These are phyloP conservation scores for Pleurotus eryngii DNA, from an alignment of 768 basidiomycete species.

Conservation along the genomic window DNA sequence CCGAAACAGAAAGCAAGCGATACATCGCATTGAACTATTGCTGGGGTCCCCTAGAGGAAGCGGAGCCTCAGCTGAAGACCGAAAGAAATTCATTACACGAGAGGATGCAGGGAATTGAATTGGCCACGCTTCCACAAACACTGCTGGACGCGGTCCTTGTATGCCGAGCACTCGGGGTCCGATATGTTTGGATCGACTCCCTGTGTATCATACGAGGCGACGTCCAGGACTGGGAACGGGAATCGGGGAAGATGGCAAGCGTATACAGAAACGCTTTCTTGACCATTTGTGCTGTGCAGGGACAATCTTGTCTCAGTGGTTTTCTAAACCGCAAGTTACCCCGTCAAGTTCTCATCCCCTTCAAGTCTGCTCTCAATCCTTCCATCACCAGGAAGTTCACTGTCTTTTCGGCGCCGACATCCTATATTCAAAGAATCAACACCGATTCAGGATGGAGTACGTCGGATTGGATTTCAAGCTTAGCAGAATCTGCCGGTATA, in stretches of 20 bases:
- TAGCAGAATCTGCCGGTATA: neutral
- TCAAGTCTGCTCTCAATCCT: neutral
- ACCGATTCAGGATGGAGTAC: neutral
- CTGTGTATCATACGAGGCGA: neutral
- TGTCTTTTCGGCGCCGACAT: neutral
- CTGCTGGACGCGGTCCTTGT: neutral
- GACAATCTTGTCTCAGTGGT: neutral
- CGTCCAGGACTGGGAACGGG: neutral
- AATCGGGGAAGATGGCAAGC: conserved; percentile 2
- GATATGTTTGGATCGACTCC: neutral
- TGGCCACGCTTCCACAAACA: neutral
- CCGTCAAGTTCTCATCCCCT: neutral
- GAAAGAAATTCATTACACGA: neutral
- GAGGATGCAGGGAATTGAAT: neutral
- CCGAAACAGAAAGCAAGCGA: neutral
- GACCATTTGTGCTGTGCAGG: neutral
- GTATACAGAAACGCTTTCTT: neutral
- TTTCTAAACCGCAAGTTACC: neutral
- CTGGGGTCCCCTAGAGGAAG: neutral
- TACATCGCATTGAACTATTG: conserved; percentile 2
- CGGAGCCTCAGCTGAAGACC: neutral
- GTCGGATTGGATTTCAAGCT: neutral
- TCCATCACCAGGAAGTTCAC: neutral
- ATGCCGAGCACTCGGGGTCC: neutral
- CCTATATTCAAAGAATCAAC: neutral